Base-by-base conservation (phyloP, 495 filamentous ascomycete genomes). In the Pyronema omphalodes region DNA sequence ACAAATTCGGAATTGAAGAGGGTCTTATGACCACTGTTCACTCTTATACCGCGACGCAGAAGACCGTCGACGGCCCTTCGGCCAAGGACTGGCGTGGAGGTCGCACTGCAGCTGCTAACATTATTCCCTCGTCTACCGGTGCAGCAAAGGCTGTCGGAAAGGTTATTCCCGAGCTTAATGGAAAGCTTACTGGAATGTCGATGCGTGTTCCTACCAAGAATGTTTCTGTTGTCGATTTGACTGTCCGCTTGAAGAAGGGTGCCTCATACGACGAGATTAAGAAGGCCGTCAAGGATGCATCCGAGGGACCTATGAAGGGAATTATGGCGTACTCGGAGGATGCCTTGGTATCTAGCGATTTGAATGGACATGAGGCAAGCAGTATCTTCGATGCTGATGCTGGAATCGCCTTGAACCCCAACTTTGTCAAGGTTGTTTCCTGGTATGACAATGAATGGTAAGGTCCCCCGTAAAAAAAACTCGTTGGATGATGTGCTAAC, bases 111-210 rank as follows among this genome's bases (percentile, higher is more conserved):
- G 91, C 91, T 64, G 82, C 93, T 76, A 98, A 98, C 80, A 98
- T 98, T 79, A 98, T 98, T 68, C 91, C 91, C 69, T 86, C 80
- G 79, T 93, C 87, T 78, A 98, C 91, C 58, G 91, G 91, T 79
- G 91, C 91, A 69, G 91, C 91, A 64, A 98, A 98, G 83, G 91
- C 91, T 67, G 91, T 98, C 75, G 91, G 91, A 74, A 98, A 98
- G 79, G 91, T 98, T 71, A 96, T 98, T 60, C 91, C 91, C 54
- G 70, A 75, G 54, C 79, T 98, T 55, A 95, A 98, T 73, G 91
- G 91, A 77, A 98, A 98, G 84, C 86, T 98, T 58, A 98, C 91
- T 62, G 91, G 91, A 71, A 94, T 98, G 89, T 75, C 91, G 61
- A 87, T 98, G 83, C 91, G 91, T 80, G 88, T 98, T 44, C 91